Conservation (phyloP, 176 grass and related monocot species). For the Eremochloa ophiuroides region DNA sequence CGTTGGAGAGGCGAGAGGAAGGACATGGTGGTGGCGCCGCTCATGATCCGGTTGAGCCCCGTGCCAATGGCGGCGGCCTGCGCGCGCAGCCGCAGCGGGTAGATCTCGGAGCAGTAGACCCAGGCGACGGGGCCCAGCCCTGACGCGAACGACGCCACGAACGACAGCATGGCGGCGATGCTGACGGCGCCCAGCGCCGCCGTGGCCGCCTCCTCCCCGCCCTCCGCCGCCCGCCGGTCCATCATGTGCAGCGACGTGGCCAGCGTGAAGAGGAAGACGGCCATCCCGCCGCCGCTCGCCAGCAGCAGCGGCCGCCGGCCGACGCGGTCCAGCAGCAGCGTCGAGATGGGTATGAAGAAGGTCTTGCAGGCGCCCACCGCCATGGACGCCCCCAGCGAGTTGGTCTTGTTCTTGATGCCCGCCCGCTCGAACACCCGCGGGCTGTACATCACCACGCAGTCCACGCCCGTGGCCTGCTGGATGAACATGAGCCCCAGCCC, state of each 20-base stretch:
- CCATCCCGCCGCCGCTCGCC: conserved; percentile 71
- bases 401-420: conserved; percentile 52
- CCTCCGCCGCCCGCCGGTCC: conserved; percentile 38
- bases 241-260: conserved; percentile 46
- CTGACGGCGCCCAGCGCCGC: conserved; percentile 47
- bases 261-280: conserved; percentile 59
- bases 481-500: conserved; percentile 82
- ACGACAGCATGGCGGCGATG: conserved; percentile 67
- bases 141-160: conserved; percentile 72
- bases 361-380: conserved; percentile 87
- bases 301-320: conserved; percentile 81
- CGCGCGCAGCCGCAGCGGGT: conserved; percentile 73
- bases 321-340: conserved; percentile 72
- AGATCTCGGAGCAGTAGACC: conserved; percentile 93
- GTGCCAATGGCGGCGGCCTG: conserved; percentile 73
- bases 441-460: conserved; percentile 91
- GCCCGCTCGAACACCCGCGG: conserved; percentile 63
- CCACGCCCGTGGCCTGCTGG: conserved; percentile 86
- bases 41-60: conserved; percentile 72
- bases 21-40: conserved; percentile 78
- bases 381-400: conserved; percentile 62
- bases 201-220: conserved; percentile 33
- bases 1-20: conserved; percentile 72
- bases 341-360: conserved; percentile 62
- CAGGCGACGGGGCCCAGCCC: conserved; percentile 73